These are phyloP conservation scores for Cryphonectria nitschkei DNA, from an alignment of 2,329 filamentous ascomycete genomes.

Conservation along the genomic window DNA sequence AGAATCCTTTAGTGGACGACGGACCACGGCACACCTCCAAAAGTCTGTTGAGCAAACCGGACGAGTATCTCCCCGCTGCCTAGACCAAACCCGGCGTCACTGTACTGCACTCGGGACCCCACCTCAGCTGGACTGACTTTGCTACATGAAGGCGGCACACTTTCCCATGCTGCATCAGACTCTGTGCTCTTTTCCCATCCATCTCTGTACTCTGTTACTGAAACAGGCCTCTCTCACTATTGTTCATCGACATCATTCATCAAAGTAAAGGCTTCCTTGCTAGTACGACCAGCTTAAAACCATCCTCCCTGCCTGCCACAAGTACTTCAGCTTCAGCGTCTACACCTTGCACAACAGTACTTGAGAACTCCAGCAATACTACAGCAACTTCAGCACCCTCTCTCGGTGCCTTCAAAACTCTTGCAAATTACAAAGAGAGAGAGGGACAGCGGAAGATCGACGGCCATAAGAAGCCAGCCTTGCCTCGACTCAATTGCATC, in stretches of 20 bases:
- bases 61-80: not conserved
- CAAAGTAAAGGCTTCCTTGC: not conserved
- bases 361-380: not conserved
- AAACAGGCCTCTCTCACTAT: not conserved
- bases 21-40: not conserved
- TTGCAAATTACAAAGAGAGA: not conserved
- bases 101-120: not conserved
- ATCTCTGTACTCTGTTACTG: not conserved
- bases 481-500: not conserved
- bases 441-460: not conserved
- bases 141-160: not conserved
- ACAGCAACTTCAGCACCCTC: not conserved
- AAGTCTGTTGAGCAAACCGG: not conserved
- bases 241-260: not conserved
- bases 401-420: not conserved
- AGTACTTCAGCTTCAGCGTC: not conserved
- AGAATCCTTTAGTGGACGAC: not conserved
- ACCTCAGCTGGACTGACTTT: constrained; percentile 3
- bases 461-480: not conserved
- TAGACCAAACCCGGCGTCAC: not conserved
- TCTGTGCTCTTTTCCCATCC: not conserved
- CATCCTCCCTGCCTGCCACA: not conserved
- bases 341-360: not conserved
- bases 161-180: not conserved
- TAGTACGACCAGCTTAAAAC: not conserved